Base-by-base conservation (phyloP, 192 early-diverging fungal genomes). In the Mortierella antarctica region DNA sequence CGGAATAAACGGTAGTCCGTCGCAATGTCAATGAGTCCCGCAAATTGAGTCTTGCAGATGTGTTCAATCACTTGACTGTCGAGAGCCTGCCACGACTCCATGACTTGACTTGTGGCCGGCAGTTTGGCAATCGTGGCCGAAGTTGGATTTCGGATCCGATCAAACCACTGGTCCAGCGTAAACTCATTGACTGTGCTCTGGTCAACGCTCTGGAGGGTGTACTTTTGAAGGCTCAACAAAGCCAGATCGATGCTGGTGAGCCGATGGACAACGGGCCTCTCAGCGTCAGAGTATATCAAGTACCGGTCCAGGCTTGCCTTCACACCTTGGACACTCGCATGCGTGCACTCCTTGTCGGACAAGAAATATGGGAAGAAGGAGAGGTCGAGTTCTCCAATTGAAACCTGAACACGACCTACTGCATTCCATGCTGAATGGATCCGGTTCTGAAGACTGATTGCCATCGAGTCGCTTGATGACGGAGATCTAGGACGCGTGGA, bases 311-410 rank as follows among this genome's bases (percentile, higher is more conserved):
- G 42, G 17, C 45, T 71, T 5, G 62, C 52, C 55, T 67, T 62
- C 13, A 68, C 70, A 4, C 70, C 70, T 18, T 72, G 77, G 41
- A 80, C 54, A 44, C 70, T 72, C n/a, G 77, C 77, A 20, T 80
- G 77, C 0, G 77, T 80, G 18, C 77, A 80, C 54, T 80, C 77
- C 55, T 80, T 80, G 65, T 80, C 77, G 12, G 77, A 72, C 3
- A 80, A 23, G 41, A 80, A 72, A 60, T 71, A 80, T 14, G 77
- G 77, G 60, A 80, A 80, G 65, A 80, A 72, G 46, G 77, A 80
- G 20, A 70, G 10, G 12, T 80, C 52, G 13, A 80, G 13, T 21
- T 80, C 66, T 7, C 77, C 70, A 3, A 80, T 47, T 2, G 77
- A 68, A 31, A 80, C 47, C 44, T 80, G 69, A 41, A 80, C 70